Evolutionary conservation across 2,329 filamentous ascomycete species (phyloP).

Genomic region (Aspergillus unguis): DNA sequence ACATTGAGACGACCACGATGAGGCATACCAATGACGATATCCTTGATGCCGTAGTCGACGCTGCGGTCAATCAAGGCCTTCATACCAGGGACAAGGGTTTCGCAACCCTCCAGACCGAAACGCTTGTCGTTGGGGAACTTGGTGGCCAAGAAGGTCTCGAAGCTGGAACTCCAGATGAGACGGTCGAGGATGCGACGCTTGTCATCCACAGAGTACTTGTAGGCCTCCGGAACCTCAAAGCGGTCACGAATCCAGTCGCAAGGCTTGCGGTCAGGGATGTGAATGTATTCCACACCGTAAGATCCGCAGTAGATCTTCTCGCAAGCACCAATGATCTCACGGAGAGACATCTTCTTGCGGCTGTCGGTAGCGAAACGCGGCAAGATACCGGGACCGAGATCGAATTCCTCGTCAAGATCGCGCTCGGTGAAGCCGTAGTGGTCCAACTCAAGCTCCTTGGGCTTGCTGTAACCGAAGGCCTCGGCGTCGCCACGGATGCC

Average conservation of each 20-base stretch:
- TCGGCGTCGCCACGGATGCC: constrained; percentile 84
- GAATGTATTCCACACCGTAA: constrained; percentile 98
- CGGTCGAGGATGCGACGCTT: constrained; percentile 97
- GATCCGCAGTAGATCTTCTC: constrained; percentile 95
- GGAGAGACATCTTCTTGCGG: constrained; percentile 92
- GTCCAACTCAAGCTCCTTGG: constrained; percentile 87
- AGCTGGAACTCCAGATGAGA: constrained; percentile 97
- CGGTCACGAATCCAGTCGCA: constrained; percentile 98
- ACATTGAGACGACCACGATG: constrained; percentile 98
- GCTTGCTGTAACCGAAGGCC: constrained; percentile 80
- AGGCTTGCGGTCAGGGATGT: constrained; percentile 94
- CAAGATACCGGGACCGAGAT: constrained; percentile 88
- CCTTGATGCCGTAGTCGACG: constrained; percentile 97
- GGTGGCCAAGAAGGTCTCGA: constrained; percentile 89
- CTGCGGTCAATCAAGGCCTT: constrained; percentile 98
- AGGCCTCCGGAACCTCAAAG: constrained; percentile 87
- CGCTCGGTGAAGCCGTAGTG: constrained; percentile 95
- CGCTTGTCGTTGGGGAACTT: constrained; percentile 99
- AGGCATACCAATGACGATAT: constrained; percentile 99
- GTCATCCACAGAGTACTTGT: constrained; percentile 97
- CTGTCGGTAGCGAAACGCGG: constrained; percentile 86
- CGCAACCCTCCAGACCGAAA: constrained; percentile 95
- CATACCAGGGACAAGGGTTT: constrained; percentile 97
- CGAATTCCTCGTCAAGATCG: constrained; percentile 89
- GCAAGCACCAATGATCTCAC: constrained; percentile 89